Conservation (phyloP, 2,329 filamentous ascomycete genomes). For the Zarea fungicola region DNA sequence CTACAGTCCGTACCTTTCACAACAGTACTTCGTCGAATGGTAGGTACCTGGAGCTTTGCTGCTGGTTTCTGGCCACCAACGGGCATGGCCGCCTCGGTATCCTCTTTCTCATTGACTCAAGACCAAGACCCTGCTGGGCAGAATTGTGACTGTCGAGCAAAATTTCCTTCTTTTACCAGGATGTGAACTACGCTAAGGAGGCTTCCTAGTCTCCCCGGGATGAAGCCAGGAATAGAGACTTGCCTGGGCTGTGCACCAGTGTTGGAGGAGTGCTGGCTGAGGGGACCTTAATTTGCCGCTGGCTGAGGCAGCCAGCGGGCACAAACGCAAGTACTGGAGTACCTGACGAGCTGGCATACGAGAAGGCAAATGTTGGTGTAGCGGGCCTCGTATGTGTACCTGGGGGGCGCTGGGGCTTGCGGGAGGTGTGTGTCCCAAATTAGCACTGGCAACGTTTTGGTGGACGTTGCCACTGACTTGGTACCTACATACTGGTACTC, state of each 20-base stretch:
- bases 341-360: conserved; percentile 2
- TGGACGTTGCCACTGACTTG: too few species aligned
- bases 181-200: conserved; percentile 2
- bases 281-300: conserved; percentile 10
- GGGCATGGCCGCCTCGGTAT: background rate
- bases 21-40: too few species aligned
- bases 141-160: background rate
- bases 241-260: background rate
- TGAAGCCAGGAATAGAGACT: conserved; percentile 9
- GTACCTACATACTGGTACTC: too few species aligned
- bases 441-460: too few species aligned
- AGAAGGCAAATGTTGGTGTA: background rate
- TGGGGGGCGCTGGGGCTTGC: background rate
- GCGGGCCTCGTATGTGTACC: background rate
- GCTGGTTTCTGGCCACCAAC: background rate
- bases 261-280: background rate
- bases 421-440: conserved; percentile 12
- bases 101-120: conserved; percentile 2
- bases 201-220: conserved; percentile 13
- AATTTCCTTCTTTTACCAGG: conserved; percentile 1
- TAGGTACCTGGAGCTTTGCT: too few species aligned
- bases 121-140: background rate
- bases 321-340: background rate
- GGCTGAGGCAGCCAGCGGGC: conserved; percentile 1
- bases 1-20: too few species aligned